phyloP scores from a whole-genome alignment of 805 yeast genomes.

The Metschnikowia bowlesiae region DNA sequence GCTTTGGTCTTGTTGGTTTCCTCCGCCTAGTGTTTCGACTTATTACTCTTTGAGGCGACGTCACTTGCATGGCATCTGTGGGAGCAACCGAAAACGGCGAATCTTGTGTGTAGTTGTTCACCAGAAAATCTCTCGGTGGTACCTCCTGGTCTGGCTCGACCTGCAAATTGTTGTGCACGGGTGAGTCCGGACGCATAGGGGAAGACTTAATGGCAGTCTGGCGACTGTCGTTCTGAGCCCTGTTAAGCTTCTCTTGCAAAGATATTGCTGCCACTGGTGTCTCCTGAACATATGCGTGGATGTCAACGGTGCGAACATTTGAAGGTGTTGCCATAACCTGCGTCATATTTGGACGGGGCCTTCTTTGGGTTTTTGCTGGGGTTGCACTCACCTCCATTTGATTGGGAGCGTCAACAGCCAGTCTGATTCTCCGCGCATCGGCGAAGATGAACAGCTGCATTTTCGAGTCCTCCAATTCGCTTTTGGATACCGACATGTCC shows the following conservation, averaged over 20 bases:
- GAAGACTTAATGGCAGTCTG: constrained; percentile 8
- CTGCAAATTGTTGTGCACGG: background rate
- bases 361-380: constrained; percentile 16
- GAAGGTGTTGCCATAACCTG: constrained; percentile 16
- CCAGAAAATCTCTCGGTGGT: constrained; percentile 33
- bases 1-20: background rate
- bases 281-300: constrained; percentile 5
- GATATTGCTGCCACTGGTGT: constrained; percentile 7
- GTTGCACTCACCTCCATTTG: constrained; percentile 26
- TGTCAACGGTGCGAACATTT: constrained; percentile 6
- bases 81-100: constrained; percentile 1
- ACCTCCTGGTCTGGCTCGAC: constrained; percentile 35
- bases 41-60: background rate
- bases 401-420: constrained; percentile 22
- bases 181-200: constrained; percentile 5
- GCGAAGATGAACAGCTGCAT: constrained; percentile 22
- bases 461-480: constrained; percentile 6
- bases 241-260: background rate
- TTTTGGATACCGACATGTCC: constrained; percentile 25
- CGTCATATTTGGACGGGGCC: background rate
- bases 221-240: background rate
- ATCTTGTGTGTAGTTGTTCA: constrained; percentile 17
- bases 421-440: constrained; percentile 23
- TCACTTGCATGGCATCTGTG: background rate
- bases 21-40: background rate